Evolutionary conservation across 176 grass and related monocot genomes (phyloP).

Genomic region (Raddia guianensis): DNA sequence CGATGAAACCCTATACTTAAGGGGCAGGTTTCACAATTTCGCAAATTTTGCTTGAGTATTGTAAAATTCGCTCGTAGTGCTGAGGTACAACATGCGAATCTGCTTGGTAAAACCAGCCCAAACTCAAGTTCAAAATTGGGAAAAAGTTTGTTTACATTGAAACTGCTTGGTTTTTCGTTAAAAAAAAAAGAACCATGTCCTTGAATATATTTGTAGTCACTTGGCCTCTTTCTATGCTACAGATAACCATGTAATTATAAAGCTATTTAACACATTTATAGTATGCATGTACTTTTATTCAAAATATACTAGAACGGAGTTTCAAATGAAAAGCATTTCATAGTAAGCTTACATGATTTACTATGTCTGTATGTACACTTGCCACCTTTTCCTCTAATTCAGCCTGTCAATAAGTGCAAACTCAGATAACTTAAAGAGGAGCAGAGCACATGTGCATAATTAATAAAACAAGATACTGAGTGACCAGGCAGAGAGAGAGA

Average conservation of each 20-base stretch:
- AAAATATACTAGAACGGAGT: constrained; percentile 20
- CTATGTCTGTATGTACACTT: constrained; percentile 67
- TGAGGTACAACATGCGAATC: too few relatives aligned
- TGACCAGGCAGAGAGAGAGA: not conserved
- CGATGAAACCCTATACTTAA: too few relatives aligned
- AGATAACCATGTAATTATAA: constrained; percentile 30
- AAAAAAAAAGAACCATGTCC: not conserved
- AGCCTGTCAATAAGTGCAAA: constrained; percentile 56
- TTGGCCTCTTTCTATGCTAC: constrained; percentile 14
- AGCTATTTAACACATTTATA: constrained; percentile 4
- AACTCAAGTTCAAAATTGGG: too few relatives aligned
- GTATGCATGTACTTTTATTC: constrained; percentile 22
- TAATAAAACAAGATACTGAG: constrained; percentile 18
- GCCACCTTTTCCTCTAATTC: constrained; percentile 72
- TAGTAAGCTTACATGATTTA: constrained; percentile 72
- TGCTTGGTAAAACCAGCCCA: too few relatives aligned
- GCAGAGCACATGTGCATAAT: constrained; percentile 6
- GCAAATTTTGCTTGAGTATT: too few relatives aligned
- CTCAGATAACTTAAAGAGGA: constrained; percentile 25
- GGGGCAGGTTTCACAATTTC: too few relatives aligned
- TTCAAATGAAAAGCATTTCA: constrained; percentile 10
- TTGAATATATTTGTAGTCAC: not conserved
- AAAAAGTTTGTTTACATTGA: too few relatives aligned
- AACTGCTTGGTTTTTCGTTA: too few relatives aligned
- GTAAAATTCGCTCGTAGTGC: too few relatives aligned